Evolutionary conservation across 2,329 filamentous ascomycete species (phyloP), one percentile per base, ranked within the genome.

Genomic region (Alternaria sp.): DNA sequence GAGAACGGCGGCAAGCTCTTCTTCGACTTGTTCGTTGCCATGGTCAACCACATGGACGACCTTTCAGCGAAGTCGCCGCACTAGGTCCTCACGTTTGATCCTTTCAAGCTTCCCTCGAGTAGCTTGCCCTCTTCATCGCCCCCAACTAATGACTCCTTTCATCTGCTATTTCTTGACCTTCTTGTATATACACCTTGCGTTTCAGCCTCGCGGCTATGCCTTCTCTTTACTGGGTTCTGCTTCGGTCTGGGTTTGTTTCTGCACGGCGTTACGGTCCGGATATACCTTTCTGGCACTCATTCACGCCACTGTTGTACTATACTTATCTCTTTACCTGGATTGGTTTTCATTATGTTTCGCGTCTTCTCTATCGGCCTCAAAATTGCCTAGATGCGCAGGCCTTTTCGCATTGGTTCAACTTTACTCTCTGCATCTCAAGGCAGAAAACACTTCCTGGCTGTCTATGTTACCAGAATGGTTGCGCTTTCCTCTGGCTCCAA

Each of bases 1-100:
- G 91, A 91, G 79, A 88, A 89, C 65, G 94, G 94, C 26, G 93
- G 93, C 57, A 91, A 91, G 75, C 85, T 97, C 62, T 97, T 97
- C 83, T 97, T 97, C 77, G 94, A 97, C 77, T 85, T 97, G 47
- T 97, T 97, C 78, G 94, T 97, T 54, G 93, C 94, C 17, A 88
- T 97, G 81, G 93, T 92, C 81, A 97, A 97, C 78, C 93, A 97
- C 77, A 91, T 97, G 76, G 77, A 79, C 60, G 77, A 79, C 57
- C 57, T 79, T 46, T 66, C 74, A 21, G 57, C 59, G 32, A 76
- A 77, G 71, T 62, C 72, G 46, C 71, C 74, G 67, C 74, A 67
- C 62, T 78, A 77, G 68, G 59, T 11, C 50, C 5, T 32, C 44
- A 10, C 45, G 15, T 45, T 53, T 64, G 60, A 64, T 44, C 51